A percentile compares a stretch with the other conserved stretches of the same genome.
phyloP scores from a whole-genome alignment of 73 alveolate species.

The Durusdinium trenchii region DNA sequence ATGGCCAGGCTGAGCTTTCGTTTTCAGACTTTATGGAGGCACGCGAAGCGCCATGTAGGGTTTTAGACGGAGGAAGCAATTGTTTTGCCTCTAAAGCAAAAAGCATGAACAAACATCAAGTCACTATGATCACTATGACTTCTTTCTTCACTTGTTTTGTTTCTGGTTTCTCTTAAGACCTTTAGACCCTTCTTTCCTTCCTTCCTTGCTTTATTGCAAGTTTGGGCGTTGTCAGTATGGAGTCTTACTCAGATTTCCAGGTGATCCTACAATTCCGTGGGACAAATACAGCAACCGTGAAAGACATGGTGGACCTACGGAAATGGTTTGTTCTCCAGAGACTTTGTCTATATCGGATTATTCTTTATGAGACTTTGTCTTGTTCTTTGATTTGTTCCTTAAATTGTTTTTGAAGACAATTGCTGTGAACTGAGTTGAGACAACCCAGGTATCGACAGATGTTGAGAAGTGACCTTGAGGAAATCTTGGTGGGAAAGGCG shows the following conservation, averaged over 20 bases:
- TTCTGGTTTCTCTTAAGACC: too few species aligned
- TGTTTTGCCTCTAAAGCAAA: too few species aligned
- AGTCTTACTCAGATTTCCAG: background rate
- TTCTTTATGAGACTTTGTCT: background rate
- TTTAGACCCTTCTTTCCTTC: too few species aligned
- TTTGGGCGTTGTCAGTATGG: too few species aligned
- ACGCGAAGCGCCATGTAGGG: too few species aligned
- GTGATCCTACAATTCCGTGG: constrained; percentile 91
- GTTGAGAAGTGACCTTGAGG: constrained; percentile 71
- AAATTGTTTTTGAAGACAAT: background rate
- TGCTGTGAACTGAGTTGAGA: background rate
- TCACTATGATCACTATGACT: too few species aligned
- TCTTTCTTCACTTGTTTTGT: too few species aligned
- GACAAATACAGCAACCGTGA: constrained; percentile 83
- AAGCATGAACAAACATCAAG: too few species aligned
- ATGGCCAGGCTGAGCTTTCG: constrained; percentile 44
- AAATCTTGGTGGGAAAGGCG: constrained; percentile 63
- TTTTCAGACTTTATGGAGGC: constrained; percentile 82
- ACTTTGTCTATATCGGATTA: background rate
- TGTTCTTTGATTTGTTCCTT: background rate
- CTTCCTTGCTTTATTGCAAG: too few species aligned
- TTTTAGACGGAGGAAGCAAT: too few species aligned
- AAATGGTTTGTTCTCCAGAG: constrained; percentile 74
- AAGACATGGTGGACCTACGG: constrained; percentile 94
- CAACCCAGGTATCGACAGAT: constrained; percentile 70